These are phyloP conservation scores for Kodamaea plutei DNA, from an alignment of 1,139 yeast genomes.

Conservation along the genomic window DNA sequence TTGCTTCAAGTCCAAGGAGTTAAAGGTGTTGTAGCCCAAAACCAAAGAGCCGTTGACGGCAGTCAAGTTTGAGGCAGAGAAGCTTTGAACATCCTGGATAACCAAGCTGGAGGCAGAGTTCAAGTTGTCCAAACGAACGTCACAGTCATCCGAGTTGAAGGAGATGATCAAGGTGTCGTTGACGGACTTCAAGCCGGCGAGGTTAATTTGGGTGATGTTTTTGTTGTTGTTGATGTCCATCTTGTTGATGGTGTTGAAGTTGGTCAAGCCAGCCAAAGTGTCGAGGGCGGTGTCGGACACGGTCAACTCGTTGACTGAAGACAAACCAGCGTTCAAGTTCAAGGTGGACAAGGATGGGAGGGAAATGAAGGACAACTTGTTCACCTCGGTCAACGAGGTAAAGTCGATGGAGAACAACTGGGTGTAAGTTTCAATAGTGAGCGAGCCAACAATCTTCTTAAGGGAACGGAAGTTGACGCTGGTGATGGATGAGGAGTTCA, in stretches of 20 bases:
- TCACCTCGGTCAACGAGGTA: conserved; percentile 27
- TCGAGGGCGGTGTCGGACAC: conserved; percentile 45
- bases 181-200: conserved; percentile 32
- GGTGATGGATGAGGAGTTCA: conserved; percentile 41
- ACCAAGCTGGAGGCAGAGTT: conserved; percentile 44
- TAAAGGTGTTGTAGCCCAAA: conserved; percentile 40
- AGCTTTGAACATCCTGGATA: conserved; percentile 36
- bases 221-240: conserved; percentile 46
- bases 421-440: conserved; percentile 36
- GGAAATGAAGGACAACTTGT: conserved; percentile 34
- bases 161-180: conserved; percentile 36
- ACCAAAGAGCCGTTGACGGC: conserved; percentile 41
- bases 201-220: conserved; percentile 36
- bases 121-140: conserved; percentile 35
- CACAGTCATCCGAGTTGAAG: conserved; percentile 43
- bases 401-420: conserved; percentile 41
- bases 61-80: conserved; percentile 33
- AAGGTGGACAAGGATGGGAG: conserved; percentile 42
- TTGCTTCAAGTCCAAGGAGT: conserved; percentile 25
- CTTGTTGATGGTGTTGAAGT: conserved; percentile 29
- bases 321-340: conserved; percentile 36
- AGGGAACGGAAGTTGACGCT: conserved; percentile 31
- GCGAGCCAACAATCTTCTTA: conserved; percentile 33
- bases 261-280: conserved; percentile 34
- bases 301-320: conserved; percentile 30